A percentile compares a stretch with the other conserved stretches of the same genome.
phyloP scores from a whole-genome alignment of 2,329 filamentous ascomycete species.

The Reticulascus tulasneorum region DNA sequence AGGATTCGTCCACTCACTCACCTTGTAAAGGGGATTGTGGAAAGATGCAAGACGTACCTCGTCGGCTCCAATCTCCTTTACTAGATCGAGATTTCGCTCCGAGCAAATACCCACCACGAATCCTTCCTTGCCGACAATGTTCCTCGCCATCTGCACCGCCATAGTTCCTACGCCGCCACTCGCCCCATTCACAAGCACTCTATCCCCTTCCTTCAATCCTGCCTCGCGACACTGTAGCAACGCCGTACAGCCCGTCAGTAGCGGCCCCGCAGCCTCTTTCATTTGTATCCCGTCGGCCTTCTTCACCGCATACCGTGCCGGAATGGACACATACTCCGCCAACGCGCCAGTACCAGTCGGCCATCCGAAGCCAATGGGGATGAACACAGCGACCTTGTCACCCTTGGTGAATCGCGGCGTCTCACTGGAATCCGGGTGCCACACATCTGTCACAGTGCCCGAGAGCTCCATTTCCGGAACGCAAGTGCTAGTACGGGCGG shows the following conservation, averaged over 20 bases:
- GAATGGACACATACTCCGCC: slow-evolving; percentile 33
- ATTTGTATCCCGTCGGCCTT: slow-evolving; percentile 25
- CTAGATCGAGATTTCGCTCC: slow-evolving; percentile 39
- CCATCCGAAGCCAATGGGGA: slow-evolving; percentile 28
- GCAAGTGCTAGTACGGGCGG: slow-evolving; percentile 28
- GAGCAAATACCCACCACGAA: slow-evolving; percentile 46
- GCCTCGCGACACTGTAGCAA: slow-evolving; percentile 33
- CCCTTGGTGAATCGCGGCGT: slow-evolving; percentile 23
- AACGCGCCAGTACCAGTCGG: slow-evolving; percentile 34
- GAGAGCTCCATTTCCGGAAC: slow-evolving; percentile 41
- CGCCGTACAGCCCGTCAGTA: slow-evolving; percentile 34
- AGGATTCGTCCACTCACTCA: background rate
- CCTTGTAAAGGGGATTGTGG: background rate
- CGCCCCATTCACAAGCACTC: slow-evolving; percentile 46
- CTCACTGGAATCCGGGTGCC: slow-evolving; percentile 17
- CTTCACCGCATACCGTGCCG: slow-evolving; percentile 26
- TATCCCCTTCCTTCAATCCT: slow-evolving; percentile 30
- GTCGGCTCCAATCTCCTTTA: slow-evolving; percentile 42
- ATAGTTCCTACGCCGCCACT: slow-evolving; percentile 47
- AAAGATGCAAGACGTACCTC: slow-evolving; percentile 27
- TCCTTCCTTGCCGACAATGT: slow-evolving; percentile 33
- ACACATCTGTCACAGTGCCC: slow-evolving; percentile 33
- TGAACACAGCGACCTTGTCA: slow-evolving; percentile 32
- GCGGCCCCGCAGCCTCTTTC: slow-evolving; percentile 31
- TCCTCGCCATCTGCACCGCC: slow-evolving; percentile 38